These are phyloP conservation scores for Pichia exigua DNA, from an alignment of 805 yeast genomes.

Conservation along the genomic window DNA sequence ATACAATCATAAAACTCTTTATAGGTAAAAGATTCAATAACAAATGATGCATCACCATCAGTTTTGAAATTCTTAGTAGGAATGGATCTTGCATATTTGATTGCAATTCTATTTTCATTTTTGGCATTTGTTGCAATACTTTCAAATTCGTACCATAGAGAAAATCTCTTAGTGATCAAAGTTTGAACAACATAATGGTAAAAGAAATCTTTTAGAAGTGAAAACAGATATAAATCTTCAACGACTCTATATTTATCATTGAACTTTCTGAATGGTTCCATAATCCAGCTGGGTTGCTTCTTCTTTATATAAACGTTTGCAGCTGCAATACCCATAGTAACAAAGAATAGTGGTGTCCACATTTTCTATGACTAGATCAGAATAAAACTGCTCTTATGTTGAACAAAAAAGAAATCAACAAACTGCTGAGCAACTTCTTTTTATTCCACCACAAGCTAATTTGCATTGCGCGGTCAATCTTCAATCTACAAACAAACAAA, in stretches of 20 bases:
- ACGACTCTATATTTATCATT: slow-evolving; percentile 37
- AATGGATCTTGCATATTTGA: slow-evolving; percentile 52
- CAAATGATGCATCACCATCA: slow-evolving; percentile 47
- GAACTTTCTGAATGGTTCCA: slow-evolving; percentile 2
- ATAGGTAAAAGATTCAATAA: slow-evolving; percentile 59
- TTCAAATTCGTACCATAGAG: slow-evolving; percentile 68
- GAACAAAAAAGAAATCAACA: too few species aligned
- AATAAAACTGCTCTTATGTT: too few species aligned
- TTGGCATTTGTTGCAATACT: slow-evolving; percentile 32
- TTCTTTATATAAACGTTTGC: not conserved
- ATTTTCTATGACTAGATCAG: not conserved
- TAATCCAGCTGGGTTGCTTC: not conserved
- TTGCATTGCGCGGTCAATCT: too few species aligned
- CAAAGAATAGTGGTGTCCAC: not conserved
- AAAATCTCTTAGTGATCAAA: slow-evolving; percentile 36
- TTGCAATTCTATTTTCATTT: slow-evolving; percentile 46
- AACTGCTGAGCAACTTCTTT: too few species aligned
- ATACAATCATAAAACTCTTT: slow-evolving; percentile 58
- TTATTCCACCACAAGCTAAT: too few species aligned
- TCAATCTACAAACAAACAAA: too few species aligned
- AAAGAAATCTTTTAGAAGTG: slow-evolving; percentile 35
- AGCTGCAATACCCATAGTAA: not conserved
- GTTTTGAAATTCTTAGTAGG: slow-evolving; percentile 26
- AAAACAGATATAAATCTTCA: slow-evolving; percentile 49
- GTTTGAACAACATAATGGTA: slow-evolving; percentile 33